Conservation (phyloP, 345 rosid species). For the Excoecaria agallocha region DNA sequence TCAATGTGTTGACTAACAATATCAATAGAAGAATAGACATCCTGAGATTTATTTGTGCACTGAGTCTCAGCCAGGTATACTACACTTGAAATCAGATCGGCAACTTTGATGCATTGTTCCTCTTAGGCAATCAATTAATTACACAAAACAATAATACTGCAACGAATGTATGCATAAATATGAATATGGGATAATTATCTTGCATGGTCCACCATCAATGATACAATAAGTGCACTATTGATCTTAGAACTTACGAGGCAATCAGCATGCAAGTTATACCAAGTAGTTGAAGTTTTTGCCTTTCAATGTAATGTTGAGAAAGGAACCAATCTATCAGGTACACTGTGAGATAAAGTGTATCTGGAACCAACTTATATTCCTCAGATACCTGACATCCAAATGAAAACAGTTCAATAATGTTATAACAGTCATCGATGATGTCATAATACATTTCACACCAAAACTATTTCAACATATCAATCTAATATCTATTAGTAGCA, state of each 20-base stretch:
- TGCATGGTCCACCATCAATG: neutral
- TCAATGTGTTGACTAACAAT: neutral
- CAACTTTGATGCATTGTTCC: neutral
- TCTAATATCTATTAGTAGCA: neutral
- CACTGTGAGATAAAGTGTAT: slow-evolving; percentile 83
- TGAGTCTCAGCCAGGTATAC: neutral
- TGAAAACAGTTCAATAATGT: neutral
- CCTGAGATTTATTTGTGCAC: neutral
- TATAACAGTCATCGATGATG: neutral
- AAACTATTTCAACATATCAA: neutral
- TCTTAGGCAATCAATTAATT: neutral
- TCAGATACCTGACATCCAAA: slow-evolving; percentile 73
- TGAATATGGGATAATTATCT: neutral
- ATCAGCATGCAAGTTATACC: slow-evolving; percentile 95
- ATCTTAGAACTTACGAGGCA: slow-evolving; percentile 70
- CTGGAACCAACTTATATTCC: slow-evolving; percentile 82
- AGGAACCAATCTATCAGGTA: slow-evolving; percentile 80
- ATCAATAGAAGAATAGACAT: neutral
- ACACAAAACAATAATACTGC: neutral
- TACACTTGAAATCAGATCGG: neutral
- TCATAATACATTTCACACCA: neutral
- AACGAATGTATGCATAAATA: neutral
- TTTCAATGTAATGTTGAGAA: slow-evolving; percentile 60
- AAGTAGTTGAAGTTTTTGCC: slow-evolving; percentile 78
- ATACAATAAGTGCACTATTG: slow-evolving; percentile 12